Conservation (phyloP, 495 filamentous ascomycete genomes). For the Aspergillus baeticus region DNA sequence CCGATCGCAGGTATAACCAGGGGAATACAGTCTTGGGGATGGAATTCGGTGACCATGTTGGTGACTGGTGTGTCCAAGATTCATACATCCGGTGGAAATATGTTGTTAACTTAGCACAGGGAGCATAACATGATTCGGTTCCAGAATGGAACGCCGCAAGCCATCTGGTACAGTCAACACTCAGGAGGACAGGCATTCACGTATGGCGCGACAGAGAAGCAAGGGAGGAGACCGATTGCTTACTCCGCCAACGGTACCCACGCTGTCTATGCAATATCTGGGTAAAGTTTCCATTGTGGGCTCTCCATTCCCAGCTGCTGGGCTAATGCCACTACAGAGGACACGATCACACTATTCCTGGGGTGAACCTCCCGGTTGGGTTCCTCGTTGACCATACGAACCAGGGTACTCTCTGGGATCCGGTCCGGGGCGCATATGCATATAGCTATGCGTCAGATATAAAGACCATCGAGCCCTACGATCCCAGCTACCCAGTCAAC, state of each 20-base stretch:
- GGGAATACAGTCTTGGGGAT: conserved; percentile 47
- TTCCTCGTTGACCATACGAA: conserved; percentile 62
- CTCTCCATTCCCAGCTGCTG: background rate
- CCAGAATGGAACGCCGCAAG: conserved; percentile 51
- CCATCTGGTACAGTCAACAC: conserved; percentile 66
- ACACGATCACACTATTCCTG: conserved; percentile 63
- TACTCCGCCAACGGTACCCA: conserved; percentile 59
- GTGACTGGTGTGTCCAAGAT: conserved; percentile 49
- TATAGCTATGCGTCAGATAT: conserved; percentile 46
- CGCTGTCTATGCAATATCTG: conserved; percentile 56
- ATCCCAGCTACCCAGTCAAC: conserved; percentile 37
- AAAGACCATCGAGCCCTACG: conserved; percentile 42
- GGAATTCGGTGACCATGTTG: conserved; percentile 61
- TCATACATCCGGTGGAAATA: background rate
- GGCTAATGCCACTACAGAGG: conserved; percentile 23
- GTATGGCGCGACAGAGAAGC: conserved; percentile 54
- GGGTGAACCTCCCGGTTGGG: conserved; percentile 60
- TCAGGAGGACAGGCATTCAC: conserved; percentile 61
- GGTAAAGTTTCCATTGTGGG: conserved; percentile 26
- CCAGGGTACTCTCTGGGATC: conserved; percentile 55
- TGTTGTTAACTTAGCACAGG: conserved; percentile 26
- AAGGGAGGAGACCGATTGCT: conserved; percentile 47
- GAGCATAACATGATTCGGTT: conserved; percentile 72
- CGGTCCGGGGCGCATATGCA: conserved; percentile 46
- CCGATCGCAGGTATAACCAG: conserved; percentile 44